Evolutionary conservation across 2,329 filamentous ascomycete species (phyloP), one percentile per base, ranked within the genome.

Genomic region (Stylonectria norvegica): DNA sequence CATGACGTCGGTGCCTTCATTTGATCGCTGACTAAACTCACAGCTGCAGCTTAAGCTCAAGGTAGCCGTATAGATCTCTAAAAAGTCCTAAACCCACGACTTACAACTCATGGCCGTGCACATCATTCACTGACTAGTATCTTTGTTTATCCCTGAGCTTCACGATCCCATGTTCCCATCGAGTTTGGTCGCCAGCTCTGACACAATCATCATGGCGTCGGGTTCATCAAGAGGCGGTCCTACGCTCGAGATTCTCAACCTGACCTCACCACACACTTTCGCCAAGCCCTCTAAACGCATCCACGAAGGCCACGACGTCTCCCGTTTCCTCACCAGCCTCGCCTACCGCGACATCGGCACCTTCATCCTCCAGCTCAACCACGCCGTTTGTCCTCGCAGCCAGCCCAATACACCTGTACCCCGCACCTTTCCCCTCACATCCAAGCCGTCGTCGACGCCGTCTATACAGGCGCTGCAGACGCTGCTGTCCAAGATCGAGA

Each of bases 331-430:
- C 38, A 77, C 75, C 7, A 89, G 87, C 34, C 79, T 78, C 52
- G 93, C 89, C 31, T 96, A 97, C 67, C 77, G 81, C 43, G 89
- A 96, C 60, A 86, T 98, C 38, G 85, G 88, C 64, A 76, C 79
- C 33, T 97, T 95, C 62, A 71, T 97, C 33, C 74, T 95, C 50
- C 93, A 97, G 67, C 81, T 98, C 34, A 97, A 95, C 63, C 81
- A 84, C 42, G 78, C 90, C 9, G 80, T 97, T 67, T 86, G 91
- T 51, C 90, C 91, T 1, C 72, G 79, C 32, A 60, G 70, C 30
- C 75, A 78, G 49, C n/a, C 49, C n/a, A 46, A 43, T 27, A 50
- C 55, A 10, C 40, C 55, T 40, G 45, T 51, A 25, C 62, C 64
- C 20, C 52, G 47, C 40, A 71, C 74, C 38, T 74, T 74, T 45